A percentile compares a stretch with the other conserved stretches of the same genome.
Evolutionary conservation across 139 green algal genomes (phyloP).

Genomic region (Gonium pectorale): DNA sequence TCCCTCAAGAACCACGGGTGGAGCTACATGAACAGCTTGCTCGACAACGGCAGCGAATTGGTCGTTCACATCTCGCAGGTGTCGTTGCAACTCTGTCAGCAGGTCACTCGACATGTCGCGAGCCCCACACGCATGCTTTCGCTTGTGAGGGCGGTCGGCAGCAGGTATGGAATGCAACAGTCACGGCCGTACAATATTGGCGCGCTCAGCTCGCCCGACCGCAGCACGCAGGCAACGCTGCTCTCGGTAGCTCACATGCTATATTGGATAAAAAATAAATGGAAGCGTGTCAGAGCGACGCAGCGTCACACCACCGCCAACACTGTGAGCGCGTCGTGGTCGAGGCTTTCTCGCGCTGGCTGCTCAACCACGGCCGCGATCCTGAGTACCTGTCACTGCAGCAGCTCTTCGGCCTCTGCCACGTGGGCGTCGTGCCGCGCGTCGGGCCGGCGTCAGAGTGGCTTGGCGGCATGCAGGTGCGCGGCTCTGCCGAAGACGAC

Average conservation of each 20-base stretch:
- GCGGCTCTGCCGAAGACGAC: too few species aligned
- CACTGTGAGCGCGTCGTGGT: background rate
- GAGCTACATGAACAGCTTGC: conserved; percentile 26
- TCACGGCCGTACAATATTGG: too few species aligned
- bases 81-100: conserved; percentile 29
- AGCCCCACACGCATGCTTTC: too few species aligned
- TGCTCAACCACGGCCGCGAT: background rate
- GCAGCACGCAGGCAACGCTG: too few species aligned
- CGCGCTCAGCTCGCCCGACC: too few species aligned
- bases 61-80: conserved; percentile 33
- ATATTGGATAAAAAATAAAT: too few species aligned
- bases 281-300: too few species aligned
- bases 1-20: background rate
- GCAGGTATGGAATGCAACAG: too few species aligned
- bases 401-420: conserved; percentile 20
- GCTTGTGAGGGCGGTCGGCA: too few species aligned
- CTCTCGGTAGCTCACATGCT: too few species aligned
- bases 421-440: background rate
- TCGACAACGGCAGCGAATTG: conserved; percentile 31
- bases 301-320: too few species aligned
- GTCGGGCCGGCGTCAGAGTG: background rate
- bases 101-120: conserved; percentile 35
- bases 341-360: background rate
- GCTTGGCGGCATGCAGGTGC: too few species aligned
- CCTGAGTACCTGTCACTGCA: background rate